Evolutionary conservation across 78 protist genomes (phyloP).

Genomic region (Emiliania huxleyi): DNA sequence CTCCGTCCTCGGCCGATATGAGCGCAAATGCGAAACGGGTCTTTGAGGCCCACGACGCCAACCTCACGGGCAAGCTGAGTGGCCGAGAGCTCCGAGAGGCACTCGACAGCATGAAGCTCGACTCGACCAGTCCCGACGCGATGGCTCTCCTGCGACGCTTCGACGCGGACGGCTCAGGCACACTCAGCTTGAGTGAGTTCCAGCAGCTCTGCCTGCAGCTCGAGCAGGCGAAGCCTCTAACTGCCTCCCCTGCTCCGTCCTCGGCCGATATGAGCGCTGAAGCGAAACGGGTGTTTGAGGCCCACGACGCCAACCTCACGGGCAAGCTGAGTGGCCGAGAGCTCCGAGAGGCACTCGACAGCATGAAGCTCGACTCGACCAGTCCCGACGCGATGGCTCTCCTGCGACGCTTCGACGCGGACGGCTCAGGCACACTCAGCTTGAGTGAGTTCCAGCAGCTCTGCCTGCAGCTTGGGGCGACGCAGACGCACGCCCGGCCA

Average conservation of each 20-base stretch:
- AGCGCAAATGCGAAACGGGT: no score
- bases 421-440: neutral
- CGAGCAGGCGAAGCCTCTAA: neutral
- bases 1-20: no score
- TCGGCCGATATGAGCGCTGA: neutral
- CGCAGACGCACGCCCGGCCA: no score
- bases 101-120: neutral
- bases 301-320: neutral
- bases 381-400: neutral
- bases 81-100: neutral
- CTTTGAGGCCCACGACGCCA: neutral
- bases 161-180: neutral
- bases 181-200: neutral
- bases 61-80: neutral
- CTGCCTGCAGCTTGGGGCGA: no score
- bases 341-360: neutral
- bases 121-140: neutral
- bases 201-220: neutral
- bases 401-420: neutral
- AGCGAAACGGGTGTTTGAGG: neutral
- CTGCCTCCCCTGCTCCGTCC: no score
- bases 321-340: neutral
- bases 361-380: neutral
- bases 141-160: neutral
- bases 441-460: neutral